These are phyloP conservation scores for Suillus placidus DNA, from an alignment of 768 basidiomycete genomes.

Conservation along the genomic window DNA sequence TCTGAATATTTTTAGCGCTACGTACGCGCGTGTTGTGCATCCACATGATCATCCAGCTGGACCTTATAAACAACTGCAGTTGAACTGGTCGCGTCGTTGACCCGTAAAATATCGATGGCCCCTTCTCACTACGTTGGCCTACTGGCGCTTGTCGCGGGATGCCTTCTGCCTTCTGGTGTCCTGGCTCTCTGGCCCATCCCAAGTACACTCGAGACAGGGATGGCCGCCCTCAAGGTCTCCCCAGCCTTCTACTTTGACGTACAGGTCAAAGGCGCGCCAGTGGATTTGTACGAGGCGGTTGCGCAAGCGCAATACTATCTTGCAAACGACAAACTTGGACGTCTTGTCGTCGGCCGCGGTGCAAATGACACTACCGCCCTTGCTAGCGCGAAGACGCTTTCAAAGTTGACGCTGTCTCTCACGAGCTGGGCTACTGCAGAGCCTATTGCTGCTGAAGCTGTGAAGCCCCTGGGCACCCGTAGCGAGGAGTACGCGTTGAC, in stretches of 20 bases:
- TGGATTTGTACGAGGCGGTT: constrained; percentile 39
- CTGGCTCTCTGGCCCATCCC: constrained; percentile 39
- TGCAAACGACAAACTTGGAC: constrained; percentile 39
- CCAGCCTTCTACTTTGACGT: constrained; percentile 33
- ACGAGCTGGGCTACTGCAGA: constrained; percentile 15
- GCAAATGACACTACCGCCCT: constrained; percentile 34
- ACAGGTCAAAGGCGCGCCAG: constrained; percentile 27
- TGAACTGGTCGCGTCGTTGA: neutral
- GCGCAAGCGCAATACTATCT: constrained; percentile 34
- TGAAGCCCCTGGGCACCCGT: constrained; percentile 36
- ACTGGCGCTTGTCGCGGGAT: constrained; percentile 16
- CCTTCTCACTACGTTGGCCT: constrained; percentile 11
- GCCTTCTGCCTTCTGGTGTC: constrained; percentile 10
- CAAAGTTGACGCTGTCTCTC: constrained; percentile 32
- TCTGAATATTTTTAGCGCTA: neutral
- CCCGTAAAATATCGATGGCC: constrained; percentile 10
- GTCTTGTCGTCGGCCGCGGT: constrained; percentile 45
- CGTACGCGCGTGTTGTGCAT: neutral
- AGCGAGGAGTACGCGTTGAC: constrained; percentile 49
- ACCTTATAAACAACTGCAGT: constrained; percentile 1
- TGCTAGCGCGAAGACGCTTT: constrained; percentile 26
- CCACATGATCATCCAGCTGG: neutral
- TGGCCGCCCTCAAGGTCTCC: constrained; percentile 27
- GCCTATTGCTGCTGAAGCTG: constrained; percentile 41
- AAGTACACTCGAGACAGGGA: constrained; percentile 26